Evolutionary conservation across 805 yeast species (phyloP).

Genomic region (Pichia occidentalis): DNA sequence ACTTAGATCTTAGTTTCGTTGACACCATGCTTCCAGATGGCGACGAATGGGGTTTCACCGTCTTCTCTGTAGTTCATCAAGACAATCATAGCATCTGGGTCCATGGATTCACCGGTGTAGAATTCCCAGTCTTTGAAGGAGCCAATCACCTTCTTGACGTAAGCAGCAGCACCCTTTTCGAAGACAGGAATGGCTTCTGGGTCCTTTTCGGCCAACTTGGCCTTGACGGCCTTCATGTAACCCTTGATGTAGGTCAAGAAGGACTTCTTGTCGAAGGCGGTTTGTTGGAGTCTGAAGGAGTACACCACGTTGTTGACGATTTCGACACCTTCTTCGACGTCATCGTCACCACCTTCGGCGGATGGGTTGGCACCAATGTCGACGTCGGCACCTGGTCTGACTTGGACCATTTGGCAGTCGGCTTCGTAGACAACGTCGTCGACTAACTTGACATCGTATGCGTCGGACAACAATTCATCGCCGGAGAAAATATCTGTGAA

Average conservation of each 20-base stretch:
- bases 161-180: slow-evolving; percentile 95
- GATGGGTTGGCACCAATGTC: slow-evolving; percentile 99
- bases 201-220: slow-evolving; percentile 76
- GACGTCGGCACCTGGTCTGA: slow-evolving; percentile 78
- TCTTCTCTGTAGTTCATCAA: slow-evolving; percentile 99
- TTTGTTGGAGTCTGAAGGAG: slow-evolving; percentile 97
- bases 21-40: slow-evolving; percentile 99
- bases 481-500: slow-evolving; percentile 79
- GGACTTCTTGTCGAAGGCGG: slow-evolving; percentile 96
- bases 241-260: slow-evolving; percentile 95
- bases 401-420: slow-evolving; percentile 87
- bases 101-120: slow-evolving; percentile 99
- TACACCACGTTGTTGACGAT: slow-evolving; percentile 96
- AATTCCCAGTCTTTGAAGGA: slow-evolving; percentile 99
- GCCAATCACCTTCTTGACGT: slow-evolving; percentile 92
- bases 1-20: slow-evolving; percentile 79
- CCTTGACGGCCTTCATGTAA: slow-evolving; percentile 96
- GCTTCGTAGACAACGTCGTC: slow-evolving; percentile 95
- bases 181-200: slow-evolving; percentile 85
- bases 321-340: slow-evolving; percentile 75
- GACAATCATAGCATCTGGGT: slow-evolving; percentile 98
- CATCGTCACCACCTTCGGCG: slow-evolving; percentile 90
- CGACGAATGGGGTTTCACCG: slow-evolving; percentile 95
- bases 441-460: slow-evolving; percentile 83
- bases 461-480: slow-evolving; percentile 96